Percentiles rank a stretch among this genome's conserved stretches.
Evolutionary conservation across 139 green algal species (phyloP).

Genomic region (Chlorella sp.): DNA sequence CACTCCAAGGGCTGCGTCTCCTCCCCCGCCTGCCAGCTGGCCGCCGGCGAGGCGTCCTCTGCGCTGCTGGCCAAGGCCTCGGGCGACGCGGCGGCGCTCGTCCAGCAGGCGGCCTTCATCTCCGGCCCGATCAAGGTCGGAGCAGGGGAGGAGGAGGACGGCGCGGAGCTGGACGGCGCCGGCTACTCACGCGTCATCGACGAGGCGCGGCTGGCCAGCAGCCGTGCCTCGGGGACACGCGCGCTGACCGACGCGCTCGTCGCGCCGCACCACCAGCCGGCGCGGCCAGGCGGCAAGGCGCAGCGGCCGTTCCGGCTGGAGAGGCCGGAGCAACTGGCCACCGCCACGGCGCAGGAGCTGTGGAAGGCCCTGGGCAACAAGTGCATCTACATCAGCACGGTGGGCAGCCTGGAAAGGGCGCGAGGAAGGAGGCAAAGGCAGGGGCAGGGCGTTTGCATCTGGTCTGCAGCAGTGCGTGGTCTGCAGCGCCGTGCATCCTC

Average conservation of each 20-base stretch:
- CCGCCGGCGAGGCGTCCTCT: constrained; percentile 15
- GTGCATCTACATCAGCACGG: constrained; percentile 14
- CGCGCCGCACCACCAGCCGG: too few species aligned
- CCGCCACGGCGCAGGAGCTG: background rate
- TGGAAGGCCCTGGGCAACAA: background rate
- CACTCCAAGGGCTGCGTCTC: constrained; percentile 13
- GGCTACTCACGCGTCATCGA: background rate
- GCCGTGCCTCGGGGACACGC: background rate
- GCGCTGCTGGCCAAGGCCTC: constrained; percentile 12
- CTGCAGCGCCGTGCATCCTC: background rate
- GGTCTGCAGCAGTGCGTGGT: background rate
- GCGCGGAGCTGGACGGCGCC: background rate
- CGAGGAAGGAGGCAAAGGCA: background rate
- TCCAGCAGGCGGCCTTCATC: background rate
- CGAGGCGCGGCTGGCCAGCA: constrained; percentile 1
- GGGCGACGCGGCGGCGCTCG: background rate
- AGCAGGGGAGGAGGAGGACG: background rate
- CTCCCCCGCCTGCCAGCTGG: constrained; percentile 10
- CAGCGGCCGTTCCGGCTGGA: background rate
- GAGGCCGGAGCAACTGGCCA: background rate
- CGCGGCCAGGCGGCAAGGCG: too few species aligned
- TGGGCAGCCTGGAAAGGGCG: background rate
- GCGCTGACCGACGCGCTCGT: constrained; percentile 8
- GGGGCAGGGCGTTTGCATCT: background rate
- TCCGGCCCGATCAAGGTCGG: background rate